phyloP scores from a whole-genome alignment of 257 asterid genomes.

The Rubia yunnanensis region DNA sequence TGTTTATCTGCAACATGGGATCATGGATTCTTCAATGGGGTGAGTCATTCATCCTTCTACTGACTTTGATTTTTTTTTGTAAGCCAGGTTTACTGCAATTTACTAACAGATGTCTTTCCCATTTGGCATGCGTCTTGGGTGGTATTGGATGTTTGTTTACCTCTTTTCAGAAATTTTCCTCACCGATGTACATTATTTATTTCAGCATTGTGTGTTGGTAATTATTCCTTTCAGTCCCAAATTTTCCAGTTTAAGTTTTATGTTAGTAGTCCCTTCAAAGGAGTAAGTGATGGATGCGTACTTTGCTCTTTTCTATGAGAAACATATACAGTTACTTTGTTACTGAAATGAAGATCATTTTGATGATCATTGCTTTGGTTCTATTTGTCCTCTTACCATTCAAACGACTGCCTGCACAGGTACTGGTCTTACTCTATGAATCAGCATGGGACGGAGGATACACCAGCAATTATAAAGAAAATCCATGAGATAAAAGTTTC shows the following conservation, averaged over 20 bases:
- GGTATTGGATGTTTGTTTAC: not conserved
- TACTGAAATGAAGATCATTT: not conserved
- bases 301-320: not conserved
- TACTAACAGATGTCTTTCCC: too few relatives aligned
- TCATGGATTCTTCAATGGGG: constrained; percentile 99
- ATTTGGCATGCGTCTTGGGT: too few relatives aligned
- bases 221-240: not conserved
- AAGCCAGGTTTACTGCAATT: too few relatives aligned
- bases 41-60: constrained; percentile 32
- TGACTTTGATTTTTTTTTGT: not conserved
- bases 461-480: constrained; percentile 94
- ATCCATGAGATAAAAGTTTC: constrained; percentile 77
- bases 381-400: not conserved
- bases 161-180: not conserved
- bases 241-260: not conserved
- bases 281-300: constrained; percentile 45
- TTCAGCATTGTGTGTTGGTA: not conserved
- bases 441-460: constrained; percentile 85
- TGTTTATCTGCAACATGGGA: constrained; percentile 93
- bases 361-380: not conserved
- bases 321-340: not conserved
- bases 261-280: constrained; percentile 41
- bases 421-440: constrained; percentile 90
- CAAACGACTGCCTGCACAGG: constrained; percentile 36
- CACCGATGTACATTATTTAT: too few relatives aligned